Conservation (phyloP, 768 basidiomycete species). For the Russula compacta region DNA sequence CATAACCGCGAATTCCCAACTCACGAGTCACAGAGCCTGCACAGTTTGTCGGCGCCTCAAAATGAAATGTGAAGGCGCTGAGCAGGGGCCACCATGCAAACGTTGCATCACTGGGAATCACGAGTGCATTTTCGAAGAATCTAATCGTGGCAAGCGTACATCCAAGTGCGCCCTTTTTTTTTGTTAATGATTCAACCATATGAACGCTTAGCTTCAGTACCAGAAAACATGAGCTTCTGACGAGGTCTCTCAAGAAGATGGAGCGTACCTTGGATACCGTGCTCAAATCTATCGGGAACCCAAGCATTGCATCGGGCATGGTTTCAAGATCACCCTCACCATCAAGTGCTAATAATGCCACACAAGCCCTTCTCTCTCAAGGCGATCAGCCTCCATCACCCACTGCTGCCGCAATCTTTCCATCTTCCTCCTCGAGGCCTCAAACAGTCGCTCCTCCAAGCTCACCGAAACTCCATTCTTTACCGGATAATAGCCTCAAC, state of each 20-base stretch:
- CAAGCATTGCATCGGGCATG: conserved; percentile 68
- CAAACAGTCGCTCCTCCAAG: conserved; percentile 30
- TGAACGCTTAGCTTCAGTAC: conserved; percentile 26
- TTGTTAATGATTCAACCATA: conserved; percentile 13
- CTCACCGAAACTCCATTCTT: conserved; percentile 81
- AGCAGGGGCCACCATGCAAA: conserved; percentile 87
- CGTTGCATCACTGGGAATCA: conserved; percentile 71
- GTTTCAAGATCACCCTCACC: conserved; percentile 78
- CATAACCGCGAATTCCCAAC: conserved; percentile 16
- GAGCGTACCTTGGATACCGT: conserved; percentile 90
- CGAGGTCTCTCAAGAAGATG: conserved; percentile 81
- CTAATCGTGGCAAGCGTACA: conserved; percentile 86
- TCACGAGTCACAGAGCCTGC: conserved; percentile 55
- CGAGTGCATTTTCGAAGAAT: conserved; percentile 96
- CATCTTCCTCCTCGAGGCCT: conserved; percentile 25
- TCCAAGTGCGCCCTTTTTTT: conserved; percentile 48
- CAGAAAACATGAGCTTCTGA: conserved; percentile 79
- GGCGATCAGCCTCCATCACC: conserved; percentile 12
- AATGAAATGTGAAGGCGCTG: conserved; percentile 90
- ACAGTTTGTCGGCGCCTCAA: conserved; percentile 87
- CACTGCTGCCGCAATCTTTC: neutral
- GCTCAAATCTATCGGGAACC: conserved; percentile 79
- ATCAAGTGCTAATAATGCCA: conserved; percentile 21
- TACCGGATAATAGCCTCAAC: conserved; percentile 89
- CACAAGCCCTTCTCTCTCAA: conserved; percentile 17